phyloP scores from a whole-genome alignment of 2,329 filamentous ascomycete species.

The Colletotrichum acutatum region DNA sequence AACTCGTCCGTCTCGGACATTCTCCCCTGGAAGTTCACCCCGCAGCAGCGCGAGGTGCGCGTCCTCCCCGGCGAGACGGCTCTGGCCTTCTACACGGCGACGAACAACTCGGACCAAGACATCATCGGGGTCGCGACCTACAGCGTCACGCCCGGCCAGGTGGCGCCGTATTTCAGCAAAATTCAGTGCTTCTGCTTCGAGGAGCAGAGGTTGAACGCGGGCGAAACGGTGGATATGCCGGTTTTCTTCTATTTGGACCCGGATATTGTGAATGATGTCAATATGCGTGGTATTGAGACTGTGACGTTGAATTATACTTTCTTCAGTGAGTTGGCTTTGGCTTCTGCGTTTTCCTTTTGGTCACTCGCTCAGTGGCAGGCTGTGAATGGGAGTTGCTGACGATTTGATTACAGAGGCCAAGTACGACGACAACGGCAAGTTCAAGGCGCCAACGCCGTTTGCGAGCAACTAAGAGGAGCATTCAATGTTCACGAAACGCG shows the following conservation, averaged over 20 bases:
- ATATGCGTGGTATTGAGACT: conserved; percentile 93
- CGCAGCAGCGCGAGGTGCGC: conserved; percentile 95
- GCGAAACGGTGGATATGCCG: conserved; percentile 98
- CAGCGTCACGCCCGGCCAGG: conserved; percentile 94
- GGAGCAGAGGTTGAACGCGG: conserved; percentile 91
- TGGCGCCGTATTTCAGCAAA: conserved; percentile 98
- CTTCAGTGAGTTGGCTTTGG: conserved; percentile 97
- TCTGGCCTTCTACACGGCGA: conserved; percentile 96
- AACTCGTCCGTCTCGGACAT: conserved; percentile 95
- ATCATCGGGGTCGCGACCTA: conserved; percentile 99
- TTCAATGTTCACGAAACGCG: background rate
- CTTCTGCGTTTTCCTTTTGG: too few relatives aligned
- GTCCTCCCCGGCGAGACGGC: conserved; percentile 97
- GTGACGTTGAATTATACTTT: conserved; percentile 98
- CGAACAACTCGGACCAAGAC: conserved; percentile 88
- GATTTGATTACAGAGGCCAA: conserved; percentile 50
- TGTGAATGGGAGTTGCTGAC: background rate
- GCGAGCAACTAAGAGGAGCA: background rate
- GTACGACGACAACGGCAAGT: conserved; percentile 58
- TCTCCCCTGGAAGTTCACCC: conserved; percentile 95
- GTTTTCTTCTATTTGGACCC: conserved; percentile 99
- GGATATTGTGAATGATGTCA: conserved; percentile 90
- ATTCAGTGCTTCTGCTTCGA: conserved; percentile 99
- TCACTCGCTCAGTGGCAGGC: too few relatives aligned
- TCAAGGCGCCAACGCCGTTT: conserved; percentile 49